Conservation (phyloP, 257 asterid genomes). For the Ocimum tenuiflorum region DNA sequence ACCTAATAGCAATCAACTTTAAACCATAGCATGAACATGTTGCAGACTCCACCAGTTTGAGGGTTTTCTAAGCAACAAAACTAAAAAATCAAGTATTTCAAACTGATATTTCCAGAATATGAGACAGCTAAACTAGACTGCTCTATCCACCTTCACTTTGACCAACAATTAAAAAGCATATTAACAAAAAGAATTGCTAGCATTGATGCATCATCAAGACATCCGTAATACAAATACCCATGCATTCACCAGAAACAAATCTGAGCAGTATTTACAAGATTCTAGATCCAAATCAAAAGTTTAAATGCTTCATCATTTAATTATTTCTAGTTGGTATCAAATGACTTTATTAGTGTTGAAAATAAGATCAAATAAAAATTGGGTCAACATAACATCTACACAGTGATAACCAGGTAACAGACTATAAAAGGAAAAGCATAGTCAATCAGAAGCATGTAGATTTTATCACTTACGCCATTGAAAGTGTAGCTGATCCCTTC, state of each 20-base stretch:
- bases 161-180: no score
- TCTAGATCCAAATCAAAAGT: not conserved
- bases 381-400: not conserved
- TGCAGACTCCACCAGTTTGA: no score
- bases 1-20: slow-evolving; percentile 3
- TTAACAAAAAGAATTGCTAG: no score
- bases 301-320: not conserved
- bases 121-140: no score
- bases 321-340: not conserved
- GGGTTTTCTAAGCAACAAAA: no score
- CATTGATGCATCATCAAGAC: no score
- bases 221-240: no score
- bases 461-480: slow-evolving; percentile 76
- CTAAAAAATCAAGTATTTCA: no score
- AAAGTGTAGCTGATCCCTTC: slow-evolving; percentile 95
- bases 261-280: no score
- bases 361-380: not conserved
- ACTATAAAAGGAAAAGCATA: not conserved
- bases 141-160: no score
- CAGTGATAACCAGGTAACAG: not conserved
- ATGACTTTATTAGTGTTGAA: not conserved
- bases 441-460: not conserved
- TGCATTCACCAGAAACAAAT: no score
- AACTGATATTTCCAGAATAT: not conserved
- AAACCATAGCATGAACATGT: not conserved